A percentile compares a stretch with the other conserved stretches of the same genome.
Evolutionary conservation across 306 rosid species (phyloP).

Genomic region (Corylus heterophylla): DNA sequence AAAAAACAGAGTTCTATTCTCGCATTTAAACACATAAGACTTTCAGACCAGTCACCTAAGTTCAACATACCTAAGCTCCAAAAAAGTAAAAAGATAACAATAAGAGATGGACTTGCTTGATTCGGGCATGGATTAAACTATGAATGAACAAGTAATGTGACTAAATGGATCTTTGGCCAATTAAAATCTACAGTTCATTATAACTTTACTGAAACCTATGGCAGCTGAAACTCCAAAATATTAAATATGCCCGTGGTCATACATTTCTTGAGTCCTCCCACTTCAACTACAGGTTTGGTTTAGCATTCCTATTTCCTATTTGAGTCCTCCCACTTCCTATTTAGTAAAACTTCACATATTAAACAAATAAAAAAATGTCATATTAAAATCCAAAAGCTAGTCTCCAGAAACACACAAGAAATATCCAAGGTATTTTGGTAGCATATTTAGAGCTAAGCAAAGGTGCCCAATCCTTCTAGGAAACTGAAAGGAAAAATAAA

Average conservation of each 20-base stretch:
- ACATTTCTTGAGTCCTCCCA: not conserved
- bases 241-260: not conserved
- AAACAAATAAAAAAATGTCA: not conserved
- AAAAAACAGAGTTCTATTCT: not conserved
- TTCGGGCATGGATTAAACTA: not conserved
- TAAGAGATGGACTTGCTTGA: not conserved
- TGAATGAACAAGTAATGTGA: not conserved
- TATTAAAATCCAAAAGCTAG: not conserved
- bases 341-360: not conserved
- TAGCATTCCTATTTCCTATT: not conserved
- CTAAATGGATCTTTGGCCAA: not conserved
- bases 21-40: not conserved
- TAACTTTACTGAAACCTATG: not conserved
- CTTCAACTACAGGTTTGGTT: not conserved
- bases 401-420: slow-evolving; percentile 1
- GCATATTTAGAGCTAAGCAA: slow-evolving; percentile 16
- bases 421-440: slow-evolving; percentile 19
- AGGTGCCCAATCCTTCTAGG: slow-evolving; percentile 16
- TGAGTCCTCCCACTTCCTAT: not conserved
- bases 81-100: not conserved
- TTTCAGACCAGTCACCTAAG: not conserved
- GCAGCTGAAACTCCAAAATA: not conserved
- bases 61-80: not conserved
- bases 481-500: slow-evolving; percentile 12
- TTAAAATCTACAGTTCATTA: not conserved